Evolutionary conservation across 495 filamentous ascomycete genomes (phyloP).

Genomic region (Diplogelasinospora grovesii): DNA sequence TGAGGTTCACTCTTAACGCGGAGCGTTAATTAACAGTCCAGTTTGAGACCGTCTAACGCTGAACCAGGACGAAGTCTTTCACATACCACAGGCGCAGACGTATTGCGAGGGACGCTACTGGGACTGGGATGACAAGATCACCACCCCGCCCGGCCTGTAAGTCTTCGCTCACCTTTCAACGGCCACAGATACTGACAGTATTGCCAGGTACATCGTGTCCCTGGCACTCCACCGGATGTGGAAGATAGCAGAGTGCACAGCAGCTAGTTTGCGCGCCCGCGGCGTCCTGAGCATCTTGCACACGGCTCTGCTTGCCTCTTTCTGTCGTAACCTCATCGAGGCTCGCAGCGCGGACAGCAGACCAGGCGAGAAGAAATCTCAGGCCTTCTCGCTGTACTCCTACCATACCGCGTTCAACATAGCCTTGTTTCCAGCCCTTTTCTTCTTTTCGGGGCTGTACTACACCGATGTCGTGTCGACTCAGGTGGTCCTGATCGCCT

Average conservation of each 20-base stretch:
- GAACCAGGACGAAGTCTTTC: slow-evolving; percentile 84
- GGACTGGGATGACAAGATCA: slow-evolving; percentile 93
- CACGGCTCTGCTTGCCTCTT: slow-evolving; percentile 25
- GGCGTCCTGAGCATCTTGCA: slow-evolving; percentile 44
- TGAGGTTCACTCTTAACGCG: slow-evolving; percentile 27
- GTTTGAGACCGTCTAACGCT: too few relatives aligned
- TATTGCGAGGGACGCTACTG: slow-evolving; percentile 72
- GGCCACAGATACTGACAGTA: not conserved
- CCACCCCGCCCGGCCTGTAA: slow-evolving; percentile 87
- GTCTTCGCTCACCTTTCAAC: slow-evolving; percentile 14
- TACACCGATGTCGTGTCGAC: slow-evolving; percentile 84
- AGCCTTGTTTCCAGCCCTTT: slow-evolving; percentile 78
- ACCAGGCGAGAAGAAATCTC: not conserved
- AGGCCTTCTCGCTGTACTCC: slow-evolving; percentile 19
- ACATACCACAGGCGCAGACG: slow-evolving; percentile 81
- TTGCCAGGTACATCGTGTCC: slow-evolving; percentile 48
- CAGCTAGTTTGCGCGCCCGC: slow-evolving; percentile 41
- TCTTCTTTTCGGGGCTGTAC: slow-evolving; percentile 91
- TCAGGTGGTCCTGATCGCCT: slow-evolving; percentile 58
- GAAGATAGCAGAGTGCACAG: slow-evolving; percentile 31
- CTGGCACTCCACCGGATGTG: slow-evolving; percentile 33
- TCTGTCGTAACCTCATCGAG: slow-evolving; percentile 28
- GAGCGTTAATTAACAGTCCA: too few relatives aligned
- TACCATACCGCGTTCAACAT: slow-evolving; percentile 72
- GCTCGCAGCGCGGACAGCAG: slow-evolving; percentile 10